Conservation (phyloP, 2,329 filamentous ascomycete species). For the Aspergillus sp. region DNA sequence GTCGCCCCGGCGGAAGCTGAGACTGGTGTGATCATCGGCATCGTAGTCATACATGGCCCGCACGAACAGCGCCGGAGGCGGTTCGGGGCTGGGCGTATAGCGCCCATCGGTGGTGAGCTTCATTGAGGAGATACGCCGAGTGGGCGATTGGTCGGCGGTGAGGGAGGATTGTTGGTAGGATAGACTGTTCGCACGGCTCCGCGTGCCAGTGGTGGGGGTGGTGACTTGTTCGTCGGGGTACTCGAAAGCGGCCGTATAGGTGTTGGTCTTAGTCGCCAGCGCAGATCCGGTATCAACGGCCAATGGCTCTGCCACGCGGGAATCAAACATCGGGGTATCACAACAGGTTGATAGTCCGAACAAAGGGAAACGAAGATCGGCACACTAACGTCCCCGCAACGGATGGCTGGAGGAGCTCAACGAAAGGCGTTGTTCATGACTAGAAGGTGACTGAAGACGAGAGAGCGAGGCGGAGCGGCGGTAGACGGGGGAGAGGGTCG, state of each 20-base stretch:
- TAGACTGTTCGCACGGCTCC: conserved; percentile 34
- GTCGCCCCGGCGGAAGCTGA: conserved; percentile 96
- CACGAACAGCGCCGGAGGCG: conserved; percentile 71
- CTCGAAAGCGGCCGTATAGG: conserved; percentile 47
- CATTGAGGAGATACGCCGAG: conserved; percentile 32
- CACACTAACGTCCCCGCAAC: conserved; percentile 22
- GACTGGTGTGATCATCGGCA: conserved; percentile 91
- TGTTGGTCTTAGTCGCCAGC: conserved; percentile 38
- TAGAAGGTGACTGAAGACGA: conserved; percentile 13
- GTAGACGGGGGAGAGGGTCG: conserved; percentile 10
- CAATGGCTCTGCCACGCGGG: conserved; percentile 36
- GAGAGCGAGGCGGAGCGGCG: conserved; percentile 10
- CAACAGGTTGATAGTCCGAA: conserved; percentile 12
- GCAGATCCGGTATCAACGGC: conserved; percentile 35
- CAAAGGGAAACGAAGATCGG: conserved; percentile 5
- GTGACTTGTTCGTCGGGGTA: conserved; percentile 44
- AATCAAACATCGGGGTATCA: conserved; percentile 37
- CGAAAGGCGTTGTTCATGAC: conserved; percentile 26
- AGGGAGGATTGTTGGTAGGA: conserved; percentile 28
- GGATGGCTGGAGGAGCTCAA: conserved; percentile 25
- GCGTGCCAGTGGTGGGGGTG: conserved; percentile 32
- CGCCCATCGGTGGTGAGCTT: conserved; percentile 32
- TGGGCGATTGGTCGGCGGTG: conserved; percentile 26
- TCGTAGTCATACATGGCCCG: conserved; percentile 97
- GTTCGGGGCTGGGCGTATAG: conserved; percentile 42